A percentile compares a stretch with the other conserved stretches of the same genome.
These are phyloP conservation scores for Dicorynia guianensis DNA, from an alignment of 306 rosid genomes.

Conservation along the genomic window DNA sequence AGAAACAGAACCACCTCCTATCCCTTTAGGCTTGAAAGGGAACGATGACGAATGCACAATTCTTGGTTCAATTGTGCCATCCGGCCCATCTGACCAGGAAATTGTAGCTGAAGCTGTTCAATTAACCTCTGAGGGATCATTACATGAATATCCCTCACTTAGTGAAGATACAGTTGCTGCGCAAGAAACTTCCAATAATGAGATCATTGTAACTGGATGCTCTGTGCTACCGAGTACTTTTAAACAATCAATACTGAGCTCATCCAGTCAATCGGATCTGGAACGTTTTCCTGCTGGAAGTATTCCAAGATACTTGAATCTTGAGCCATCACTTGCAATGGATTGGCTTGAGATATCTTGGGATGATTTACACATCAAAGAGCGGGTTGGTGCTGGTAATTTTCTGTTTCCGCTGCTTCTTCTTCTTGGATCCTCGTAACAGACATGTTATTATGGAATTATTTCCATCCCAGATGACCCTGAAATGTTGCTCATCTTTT, in stretches of 20 bases:
- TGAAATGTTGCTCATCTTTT: conserved; percentile 24
- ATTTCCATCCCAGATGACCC: conserved; percentile 4
- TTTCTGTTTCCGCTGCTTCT: conserved; percentile 31
- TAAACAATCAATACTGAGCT: conserved; percentile 39
- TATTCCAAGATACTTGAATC: conserved; percentile 71
- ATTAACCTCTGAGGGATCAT: conserved; percentile 46
- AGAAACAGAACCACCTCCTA: conserved; percentile 50
- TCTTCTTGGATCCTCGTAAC: not conserved
- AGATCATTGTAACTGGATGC: conserved; percentile 51
- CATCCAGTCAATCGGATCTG: conserved; percentile 49
- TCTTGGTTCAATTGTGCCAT: conserved; percentile 49
- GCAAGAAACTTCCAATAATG: conserved; percentile 50
- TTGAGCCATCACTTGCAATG: conserved; percentile 99
- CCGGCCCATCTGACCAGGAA: conserved; percentile 47
- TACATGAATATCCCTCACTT: conserved; percentile 44
- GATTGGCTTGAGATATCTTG: conserved; percentile 99
- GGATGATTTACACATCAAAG: conserved; percentile 89
- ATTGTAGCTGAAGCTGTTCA: conserved; percentile 52
- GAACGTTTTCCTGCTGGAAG: conserved; percentile 52
- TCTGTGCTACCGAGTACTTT: conserved; percentile 40
- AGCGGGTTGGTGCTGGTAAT: conserved; percentile 97
- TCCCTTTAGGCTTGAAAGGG: conserved; percentile 54
- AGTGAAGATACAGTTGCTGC: conserved; percentile 45
- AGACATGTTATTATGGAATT: not conserved
- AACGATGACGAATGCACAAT: conserved; percentile 43